A percentile compares a stretch with the other conserved stretches of the same genome.
These are phyloP conservation scores for Hypoxylon sp. DNA, from an alignment of 2,329 filamentous ascomycete species.

Conservation along the genomic window DNA sequence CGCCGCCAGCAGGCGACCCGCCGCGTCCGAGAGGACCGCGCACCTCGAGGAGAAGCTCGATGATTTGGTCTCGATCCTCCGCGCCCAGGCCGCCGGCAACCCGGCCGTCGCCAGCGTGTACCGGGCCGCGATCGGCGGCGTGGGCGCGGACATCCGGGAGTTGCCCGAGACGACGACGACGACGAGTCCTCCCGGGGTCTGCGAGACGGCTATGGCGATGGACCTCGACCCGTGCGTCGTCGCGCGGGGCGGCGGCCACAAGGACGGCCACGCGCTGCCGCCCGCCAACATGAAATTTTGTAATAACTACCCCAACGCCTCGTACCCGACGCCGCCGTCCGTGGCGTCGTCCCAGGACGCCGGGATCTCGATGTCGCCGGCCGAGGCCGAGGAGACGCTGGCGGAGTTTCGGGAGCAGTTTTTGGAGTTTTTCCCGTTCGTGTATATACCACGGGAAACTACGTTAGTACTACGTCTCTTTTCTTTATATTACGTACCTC, in stretches of 20 bases:
- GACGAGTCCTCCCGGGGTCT: too few relatives aligned
- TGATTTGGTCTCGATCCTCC: conserved; percentile 47
- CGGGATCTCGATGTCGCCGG: conserved; percentile 38
- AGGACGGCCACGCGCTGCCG: conserved; percentile 19
- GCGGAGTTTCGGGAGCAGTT: conserved; percentile 43
- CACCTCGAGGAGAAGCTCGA: conserved; percentile 50
- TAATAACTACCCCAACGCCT: conserved; percentile 29
- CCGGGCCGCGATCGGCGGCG: conserved; percentile 12
- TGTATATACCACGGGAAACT: conserved; percentile 45
- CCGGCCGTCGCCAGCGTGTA: conserved; percentile 17
- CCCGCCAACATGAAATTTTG: conserved; percentile 26
- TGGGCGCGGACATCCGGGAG: too few relatives aligned
- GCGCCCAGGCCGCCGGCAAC: conserved; percentile 42
- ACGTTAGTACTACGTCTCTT: conserved; percentile 29
- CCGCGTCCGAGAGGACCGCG: conserved; percentile 37
- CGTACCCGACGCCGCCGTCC: conserved; percentile 38
- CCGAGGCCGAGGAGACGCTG: conserved; percentile 46
- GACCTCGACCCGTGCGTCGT: conserved; percentile 26
- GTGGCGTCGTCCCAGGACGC: conserved; percentile 32
- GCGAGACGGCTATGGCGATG: too few relatives aligned
- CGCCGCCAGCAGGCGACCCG: conserved; percentile 30
- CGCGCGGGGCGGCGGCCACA: conserved; percentile 9
- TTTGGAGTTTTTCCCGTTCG: conserved; percentile 47
- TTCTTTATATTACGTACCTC: neutral
- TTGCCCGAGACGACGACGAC: too few relatives aligned